Evolutionary conservation across 2,329 filamentous ascomycete genomes (phyloP).

Genomic region (Diaporthe destruens): DNA sequence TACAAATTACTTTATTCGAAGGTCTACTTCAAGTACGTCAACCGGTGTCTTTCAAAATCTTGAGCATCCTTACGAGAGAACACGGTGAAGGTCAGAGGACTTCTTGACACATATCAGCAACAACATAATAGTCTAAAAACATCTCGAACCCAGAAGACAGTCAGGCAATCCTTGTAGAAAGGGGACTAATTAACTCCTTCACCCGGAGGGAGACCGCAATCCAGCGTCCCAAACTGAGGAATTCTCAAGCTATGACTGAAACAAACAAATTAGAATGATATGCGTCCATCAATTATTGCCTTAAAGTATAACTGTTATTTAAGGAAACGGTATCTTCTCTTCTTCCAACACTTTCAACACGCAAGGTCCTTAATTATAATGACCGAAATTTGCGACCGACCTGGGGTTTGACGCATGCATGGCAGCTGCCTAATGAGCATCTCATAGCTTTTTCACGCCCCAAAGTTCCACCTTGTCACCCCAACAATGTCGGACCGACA

Average conservation of each 20-base stretch:
- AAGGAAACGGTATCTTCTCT: background rate
- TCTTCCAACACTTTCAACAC: background rate
- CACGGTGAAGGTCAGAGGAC: background rate
- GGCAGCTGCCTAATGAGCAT: too few relatives aligned
- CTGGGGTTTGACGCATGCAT: too few relatives aligned
- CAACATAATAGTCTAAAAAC: too few relatives aligned
- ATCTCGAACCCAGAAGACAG: background rate
- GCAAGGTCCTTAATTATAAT: too few relatives aligned
- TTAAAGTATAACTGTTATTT: background rate
- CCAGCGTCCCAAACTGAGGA: too few relatives aligned
- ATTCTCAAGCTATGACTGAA: background rate
- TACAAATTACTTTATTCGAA: background rate
- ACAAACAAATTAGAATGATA: background rate
- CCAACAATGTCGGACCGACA: too few relatives aligned
- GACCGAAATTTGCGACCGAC: too few relatives aligned
- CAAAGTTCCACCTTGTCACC: too few relatives aligned
- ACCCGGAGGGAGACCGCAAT: too few relatives aligned
- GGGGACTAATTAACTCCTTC: too few relatives aligned
- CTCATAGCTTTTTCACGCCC: too few relatives aligned
- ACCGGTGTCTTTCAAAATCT: background rate
- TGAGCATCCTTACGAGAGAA: conserved; percentile 7
- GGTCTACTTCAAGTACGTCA: background rate
- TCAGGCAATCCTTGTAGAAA: too few relatives aligned
- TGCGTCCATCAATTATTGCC: background rate
- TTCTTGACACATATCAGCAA: background rate